Percentiles rank a stretch among this genome's conserved stretches.
phyloP scores from a whole-genome alignment of 192 early-diverging fungal species.

The Coemansia pectinata region DNA sequence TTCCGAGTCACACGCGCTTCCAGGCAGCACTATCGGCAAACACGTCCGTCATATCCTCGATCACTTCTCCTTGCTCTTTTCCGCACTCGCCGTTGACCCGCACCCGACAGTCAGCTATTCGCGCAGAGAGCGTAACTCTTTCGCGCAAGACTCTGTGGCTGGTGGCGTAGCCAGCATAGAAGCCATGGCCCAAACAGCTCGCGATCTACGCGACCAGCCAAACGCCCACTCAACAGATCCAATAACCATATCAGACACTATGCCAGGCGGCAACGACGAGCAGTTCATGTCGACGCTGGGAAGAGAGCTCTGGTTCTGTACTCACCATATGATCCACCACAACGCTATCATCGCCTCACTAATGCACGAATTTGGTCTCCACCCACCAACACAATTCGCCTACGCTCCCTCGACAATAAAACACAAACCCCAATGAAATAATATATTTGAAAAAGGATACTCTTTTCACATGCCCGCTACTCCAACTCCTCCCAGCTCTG shows the following conservation, averaged over 20 bases:
- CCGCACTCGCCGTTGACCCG: background rate
- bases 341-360: constrained; percentile 51
- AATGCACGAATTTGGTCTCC: constrained; percentile 36
- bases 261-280: constrained; percentile 19
- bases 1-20: constrained; percentile 30
- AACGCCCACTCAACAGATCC: background rate
- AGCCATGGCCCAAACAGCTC: background rate
- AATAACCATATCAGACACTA: constrained; percentile 12
- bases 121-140: constrained; percentile 20
- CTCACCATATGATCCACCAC: constrained; percentile 57
- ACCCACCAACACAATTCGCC: constrained; percentile 35
- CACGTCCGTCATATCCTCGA: constrained; percentile 59
- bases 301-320: constrained; percentile 58
- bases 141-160: constrained; percentile 19
- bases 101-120: constrained; percentile 20
- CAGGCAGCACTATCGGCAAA: constrained; percentile 59
- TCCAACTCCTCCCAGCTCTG: constrained; percentile 48
- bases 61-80: constrained; percentile 46
- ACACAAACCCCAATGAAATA: constrained; percentile 4
- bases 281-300: constrained; percentile 39
- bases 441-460: background rate
- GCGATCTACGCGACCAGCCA: background rate
- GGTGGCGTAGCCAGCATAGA: constrained; percentile 18
- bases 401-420: constrained; percentile 55
- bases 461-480: constrained; percentile 41